Evolutionary conservation across 331 rosid species (phyloP), one percentile per base, ranked within the genome.

Genomic region (Dryas integrifolia): DNA sequence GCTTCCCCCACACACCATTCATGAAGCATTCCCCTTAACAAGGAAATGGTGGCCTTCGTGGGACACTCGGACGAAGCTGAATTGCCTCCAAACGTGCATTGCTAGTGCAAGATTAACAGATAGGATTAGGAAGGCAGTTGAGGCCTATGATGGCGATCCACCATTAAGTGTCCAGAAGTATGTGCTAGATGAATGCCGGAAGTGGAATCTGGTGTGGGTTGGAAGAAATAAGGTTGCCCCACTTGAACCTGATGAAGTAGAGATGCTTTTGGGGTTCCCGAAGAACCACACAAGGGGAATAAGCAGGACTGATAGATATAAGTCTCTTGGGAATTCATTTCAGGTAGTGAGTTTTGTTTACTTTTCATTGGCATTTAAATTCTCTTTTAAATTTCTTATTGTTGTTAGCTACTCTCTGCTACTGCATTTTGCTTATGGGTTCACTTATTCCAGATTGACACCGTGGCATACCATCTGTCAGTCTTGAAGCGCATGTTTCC

Each of bases 161-260:
- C 89, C 97, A 8, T 69, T 62, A 7, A 5, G 26, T 7, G 83
- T 83, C 24, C 92, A 86, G 16, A 88, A 86, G 68, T 86, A 62
- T 74, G 92, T 95, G n/a, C 72, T 92, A 3, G 80, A 92, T 3
- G 85, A 95, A 70, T 95, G 98, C 49, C 84, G 96, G 65, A 95
- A 88, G 70, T 95, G 98, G 98, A 95, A 94, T 77, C 81, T 94
- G 60, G 95, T 94, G 38, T 94, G 98, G 98, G 98, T 94, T 14
- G 98, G 97, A 58, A 88, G 87, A 82, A 95, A 92, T 46, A 95
- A 95, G 84, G 89, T 87, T 69, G 99, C 99, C 72, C 99, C 99
- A 0, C 87, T 95, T 5, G 99, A 95, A 79, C 87, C 93, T 3
- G 99, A 92, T 60, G 99, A 95, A 74, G 96, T 92, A 1, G 99